Percentiles rank a stretch among this genome's conserved stretches.
phyloP scores from a whole-genome alignment of 345 rosid species.

The Eutrema yunnanense region DNA sequence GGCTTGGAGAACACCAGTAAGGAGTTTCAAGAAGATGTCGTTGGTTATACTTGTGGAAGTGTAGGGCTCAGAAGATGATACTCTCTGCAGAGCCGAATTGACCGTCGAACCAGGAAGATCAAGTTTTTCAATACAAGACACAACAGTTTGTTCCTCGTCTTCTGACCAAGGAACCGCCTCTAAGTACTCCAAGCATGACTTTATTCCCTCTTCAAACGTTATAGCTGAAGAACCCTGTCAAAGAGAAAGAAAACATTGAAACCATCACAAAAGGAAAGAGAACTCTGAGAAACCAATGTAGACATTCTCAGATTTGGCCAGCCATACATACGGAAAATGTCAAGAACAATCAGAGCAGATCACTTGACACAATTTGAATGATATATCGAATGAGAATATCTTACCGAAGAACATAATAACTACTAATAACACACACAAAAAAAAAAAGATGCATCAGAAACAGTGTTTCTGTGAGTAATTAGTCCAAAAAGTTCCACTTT shows the following conservation, averaged over 20 bases:
- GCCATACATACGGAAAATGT: background rate
- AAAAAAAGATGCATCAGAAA: too few relatives aligned
- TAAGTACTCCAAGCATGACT: slow-evolving; percentile 62
- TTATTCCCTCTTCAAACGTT: slow-evolving; percentile 52
- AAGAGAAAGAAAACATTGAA: background rate
- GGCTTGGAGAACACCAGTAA: slow-evolving; percentile 52
- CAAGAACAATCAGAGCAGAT: background rate
- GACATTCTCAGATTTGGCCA: background rate
- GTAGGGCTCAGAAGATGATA: slow-evolving; percentile 45
- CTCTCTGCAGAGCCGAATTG: slow-evolving; percentile 50
- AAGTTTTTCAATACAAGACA: slow-evolving; percentile 45
- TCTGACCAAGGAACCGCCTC: slow-evolving; percentile 81
- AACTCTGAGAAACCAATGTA: background rate
- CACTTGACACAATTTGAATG: background rate
- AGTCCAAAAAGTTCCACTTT: background rate
- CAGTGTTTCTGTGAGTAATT: background rate
- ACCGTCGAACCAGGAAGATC: slow-evolving; percentile 38
- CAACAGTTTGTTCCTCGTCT: slow-evolving; percentile 56
- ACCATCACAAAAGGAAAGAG: background rate
- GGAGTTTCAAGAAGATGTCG: slow-evolving; percentile 45
- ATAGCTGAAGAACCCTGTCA: slow-evolving; percentile 60
- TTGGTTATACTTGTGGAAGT: slow-evolving; percentile 37
- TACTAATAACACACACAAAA: background rate
- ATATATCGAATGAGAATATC: background rate
- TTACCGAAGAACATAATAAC: background rate